Evolutionary conservation across 495 filamentous ascomycete species (phyloP).

Genomic region (Tuber borchii): DNA sequence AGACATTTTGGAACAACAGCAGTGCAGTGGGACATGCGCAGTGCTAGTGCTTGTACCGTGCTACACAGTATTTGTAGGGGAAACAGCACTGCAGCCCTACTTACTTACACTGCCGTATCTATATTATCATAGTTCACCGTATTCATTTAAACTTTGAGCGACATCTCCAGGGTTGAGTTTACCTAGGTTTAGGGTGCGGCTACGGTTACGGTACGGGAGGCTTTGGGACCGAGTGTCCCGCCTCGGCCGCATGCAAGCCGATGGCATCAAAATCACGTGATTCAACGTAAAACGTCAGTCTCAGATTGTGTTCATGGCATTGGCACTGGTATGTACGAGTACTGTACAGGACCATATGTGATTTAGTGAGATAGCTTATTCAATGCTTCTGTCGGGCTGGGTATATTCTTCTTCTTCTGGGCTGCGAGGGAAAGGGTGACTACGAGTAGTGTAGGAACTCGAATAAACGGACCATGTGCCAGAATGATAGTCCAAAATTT

Average conservation of each 20-base stretch:
- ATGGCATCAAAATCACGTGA: conserved; percentile 4
- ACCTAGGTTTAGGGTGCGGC: not conserved
- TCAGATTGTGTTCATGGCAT: not conserved
- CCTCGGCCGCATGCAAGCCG: not conserved
- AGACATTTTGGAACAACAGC: not conserved
- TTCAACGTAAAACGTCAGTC: not conserved
- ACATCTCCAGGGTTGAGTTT: not conserved
- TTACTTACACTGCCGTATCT: not conserved
- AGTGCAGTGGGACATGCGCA: not conserved
- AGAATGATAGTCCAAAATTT: too few relatives aligned
- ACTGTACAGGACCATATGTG: not conserved
- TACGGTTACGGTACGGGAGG: not conserved
- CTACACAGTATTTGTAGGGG: not conserved
- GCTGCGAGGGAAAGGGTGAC: not conserved
- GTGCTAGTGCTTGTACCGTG: not conserved
- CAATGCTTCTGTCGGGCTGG: not conserved
- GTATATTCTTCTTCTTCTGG: not conserved
- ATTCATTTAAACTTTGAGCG: not conserved
- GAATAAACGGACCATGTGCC: too few relatives aligned
- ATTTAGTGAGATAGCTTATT: not conserved
- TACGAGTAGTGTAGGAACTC: not conserved
- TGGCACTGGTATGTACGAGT: not conserved
- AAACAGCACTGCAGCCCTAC: not conserved
- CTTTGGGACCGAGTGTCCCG: not conserved
- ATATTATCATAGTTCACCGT: not conserved